Base-by-base conservation (phyloP, 371 early-diverging fungal genomes). In the Synchytrium microbalum region DNA sequence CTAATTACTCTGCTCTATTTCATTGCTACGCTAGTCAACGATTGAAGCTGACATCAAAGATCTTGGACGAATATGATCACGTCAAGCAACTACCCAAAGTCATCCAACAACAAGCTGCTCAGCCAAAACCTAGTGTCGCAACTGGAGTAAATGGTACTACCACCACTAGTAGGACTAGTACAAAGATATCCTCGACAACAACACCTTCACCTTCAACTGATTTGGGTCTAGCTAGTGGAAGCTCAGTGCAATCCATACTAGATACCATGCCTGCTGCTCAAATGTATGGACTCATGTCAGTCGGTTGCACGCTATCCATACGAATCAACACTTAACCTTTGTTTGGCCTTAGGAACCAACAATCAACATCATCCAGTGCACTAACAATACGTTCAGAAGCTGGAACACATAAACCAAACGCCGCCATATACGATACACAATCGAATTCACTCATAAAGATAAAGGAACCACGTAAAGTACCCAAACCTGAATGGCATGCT, bases 401-500 rank as follows among this genome's bases (percentile, higher is more conserved):
- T 10, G 46, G 46, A 5, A 38, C 46, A 10, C 24, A 56, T 24
- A 56, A 29, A 13, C 29, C 56, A 5, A 56, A 24, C 56, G 26
- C 5, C 5, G 29, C 24, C 56, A 24, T 26, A 56, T 10, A 56
- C 56, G 24, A 24, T 5, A 24, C 56, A 24, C 13, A 29, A 24
- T 56, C 56, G 24, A 8, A 5, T 8, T 56, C 83, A 29, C 73
- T 64, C 62, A 78, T 66, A 64, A 64, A 78, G n/a, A 70, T 80
- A 46, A 76, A 73, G 60, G 72, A 79, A 38, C 32, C 67, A 1
- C 66, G 79, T 25, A 72, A 78, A 60, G 82, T 72, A 84, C 95
- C 62, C 77, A 78, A 73, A 58, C 84, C 84, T 10, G 60, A 86
- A 58, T 97, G 96, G 96, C 98, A 97, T 74, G 92, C 98, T 27